Evolutionary conservation across 2,329 filamentous ascomycete genomes (phyloP).

Genomic region (Coniosporium uncinatum): DNA sequence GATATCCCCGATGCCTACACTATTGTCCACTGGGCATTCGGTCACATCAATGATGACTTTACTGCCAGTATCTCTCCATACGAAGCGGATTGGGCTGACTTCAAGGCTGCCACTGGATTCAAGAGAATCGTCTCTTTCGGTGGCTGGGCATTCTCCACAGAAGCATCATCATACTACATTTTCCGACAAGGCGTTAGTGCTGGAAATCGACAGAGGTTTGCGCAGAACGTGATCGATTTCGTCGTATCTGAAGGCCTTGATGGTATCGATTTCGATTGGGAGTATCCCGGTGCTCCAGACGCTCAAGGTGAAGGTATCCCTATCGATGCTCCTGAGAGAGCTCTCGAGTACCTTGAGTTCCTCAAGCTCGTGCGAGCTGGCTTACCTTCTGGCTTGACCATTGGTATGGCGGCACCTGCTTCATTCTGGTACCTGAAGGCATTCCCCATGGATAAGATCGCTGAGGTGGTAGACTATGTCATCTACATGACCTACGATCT

Average conservation of each 20-base stretch:
- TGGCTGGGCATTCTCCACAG: constrained; percentile 37
- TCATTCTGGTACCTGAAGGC: constrained; percentile 21
- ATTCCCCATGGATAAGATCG: constrained; percentile 16
- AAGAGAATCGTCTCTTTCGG: constrained; percentile 38
- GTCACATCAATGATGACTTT: constrained; percentile 21
- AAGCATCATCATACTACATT: constrained; percentile 26
- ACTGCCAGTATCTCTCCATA: neutral
- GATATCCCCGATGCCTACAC: constrained; percentile 17
- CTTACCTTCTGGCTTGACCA: constrained; percentile 5
- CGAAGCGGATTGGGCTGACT: constrained; percentile 22
- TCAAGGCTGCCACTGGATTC: constrained; percentile 18
- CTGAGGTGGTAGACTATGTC: constrained; percentile 17
- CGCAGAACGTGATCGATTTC: constrained; percentile 15
- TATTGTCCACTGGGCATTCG: constrained; percentile 32
- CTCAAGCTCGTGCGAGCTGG: constrained; percentile 13
- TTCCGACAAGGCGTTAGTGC: constrained; percentile 27
- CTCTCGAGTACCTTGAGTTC: constrained; percentile 26
- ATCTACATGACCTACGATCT: constrained; percentile 27
- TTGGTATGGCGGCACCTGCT: constrained; percentile 19
- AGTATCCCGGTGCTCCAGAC: constrained; percentile 22
- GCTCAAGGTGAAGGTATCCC: constrained; percentile 27
- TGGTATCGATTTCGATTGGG: constrained; percentile 41
- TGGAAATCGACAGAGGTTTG: constrained; percentile 27
- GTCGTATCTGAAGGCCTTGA: constrained; percentile 16
- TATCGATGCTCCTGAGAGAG: constrained; percentile 16